Conservation (phyloP, 169 alveolate genomes). For the Hepatocystis sp. region DNA sequence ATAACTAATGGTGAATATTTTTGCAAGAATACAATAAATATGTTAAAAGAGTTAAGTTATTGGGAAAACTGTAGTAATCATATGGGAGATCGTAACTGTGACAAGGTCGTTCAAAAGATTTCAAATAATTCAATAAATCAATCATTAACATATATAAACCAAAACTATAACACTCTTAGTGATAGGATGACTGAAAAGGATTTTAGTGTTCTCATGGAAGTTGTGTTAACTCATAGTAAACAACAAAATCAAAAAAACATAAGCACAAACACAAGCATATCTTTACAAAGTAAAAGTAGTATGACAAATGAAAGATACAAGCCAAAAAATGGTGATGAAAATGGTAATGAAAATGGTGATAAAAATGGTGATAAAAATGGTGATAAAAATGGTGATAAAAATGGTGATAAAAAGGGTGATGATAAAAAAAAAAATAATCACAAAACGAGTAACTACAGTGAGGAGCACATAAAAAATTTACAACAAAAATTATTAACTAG, state of each 20-base stretch:
- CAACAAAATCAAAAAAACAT: background rate
- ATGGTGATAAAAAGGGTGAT: background rate
- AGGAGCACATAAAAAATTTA: background rate
- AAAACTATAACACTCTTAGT: conserved; percentile 1
- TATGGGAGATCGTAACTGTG: background rate
- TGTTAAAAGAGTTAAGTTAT: conserved; percentile 8
- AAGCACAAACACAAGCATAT: too few species aligned
- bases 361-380: background rate
- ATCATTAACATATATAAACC: background rate
- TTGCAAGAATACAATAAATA: conserved; percentile 18
- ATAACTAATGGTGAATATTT: conserved; percentile 14
- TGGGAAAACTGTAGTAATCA: background rate
- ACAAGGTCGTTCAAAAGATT: background rate
- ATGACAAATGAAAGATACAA: background rate
- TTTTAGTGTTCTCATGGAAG: conserved; percentile 26
- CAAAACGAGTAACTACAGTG: background rate
- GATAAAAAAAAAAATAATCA: background rate
- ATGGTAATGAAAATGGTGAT: background rate
- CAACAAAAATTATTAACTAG: conserved; percentile 13
- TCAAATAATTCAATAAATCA: background rate
- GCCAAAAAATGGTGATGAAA: background rate
- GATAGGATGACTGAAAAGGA: conserved; percentile 49
- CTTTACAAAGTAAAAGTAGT: too few species aligned
- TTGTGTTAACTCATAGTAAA: conserved; percentile 10
- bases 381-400: background rate